Base-by-base conservation (phyloP, 495 filamentous ascomycete species). In the Annulohypoxylon stygium region DNA sequence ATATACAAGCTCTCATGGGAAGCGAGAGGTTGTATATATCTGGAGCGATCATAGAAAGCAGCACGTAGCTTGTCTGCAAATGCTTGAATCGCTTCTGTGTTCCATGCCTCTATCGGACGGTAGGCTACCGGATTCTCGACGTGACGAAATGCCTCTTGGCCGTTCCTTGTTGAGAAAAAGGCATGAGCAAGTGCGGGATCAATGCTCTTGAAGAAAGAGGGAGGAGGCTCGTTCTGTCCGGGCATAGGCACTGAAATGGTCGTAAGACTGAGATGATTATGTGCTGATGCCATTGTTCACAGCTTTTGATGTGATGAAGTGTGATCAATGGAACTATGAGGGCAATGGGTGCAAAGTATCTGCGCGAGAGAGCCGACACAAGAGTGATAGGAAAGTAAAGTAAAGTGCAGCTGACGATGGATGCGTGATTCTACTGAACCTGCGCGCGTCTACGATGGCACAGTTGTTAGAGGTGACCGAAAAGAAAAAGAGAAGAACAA, bases 1-100 rank as follows among this genome's bases (percentile, higher is more conserved):
- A 82, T 55, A 66, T 86, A 83, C 12, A 90, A 61, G 20, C 85
- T 75, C 54, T 76, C 68, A 64, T 72, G 85, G 12, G 14, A 30
- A 0, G 34, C 25, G 1, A 71, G 71, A 0, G 62, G 37, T 11
- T 47, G 74, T 34, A 85, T 76, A 47, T 59, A 65, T 62, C 73
- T 76, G 39, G 79, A 82, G 8, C 71, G 62, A 20, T 74, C 65
- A 7, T 78, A 81, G 59, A 80, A 83, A 2, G 80, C 53, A 0
- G 62, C 36, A 12, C 76, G 79, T 25, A 85, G 74, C 0, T 53
- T 41, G 4, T 79, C 61, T 14, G 71, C 73, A 51, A 76, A 81
- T 4, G 48, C 65, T 18, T 79, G 57, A 33, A 84, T 77, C 36
- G 79, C 61, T 14, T 20, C 11, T 3, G 72, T 67, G n/a, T 68